These are phyloP conservation scores for Hygrophorus pudorinus DNA, from an alignment of 768 basidiomycete species.

Conservation along the genomic window DNA sequence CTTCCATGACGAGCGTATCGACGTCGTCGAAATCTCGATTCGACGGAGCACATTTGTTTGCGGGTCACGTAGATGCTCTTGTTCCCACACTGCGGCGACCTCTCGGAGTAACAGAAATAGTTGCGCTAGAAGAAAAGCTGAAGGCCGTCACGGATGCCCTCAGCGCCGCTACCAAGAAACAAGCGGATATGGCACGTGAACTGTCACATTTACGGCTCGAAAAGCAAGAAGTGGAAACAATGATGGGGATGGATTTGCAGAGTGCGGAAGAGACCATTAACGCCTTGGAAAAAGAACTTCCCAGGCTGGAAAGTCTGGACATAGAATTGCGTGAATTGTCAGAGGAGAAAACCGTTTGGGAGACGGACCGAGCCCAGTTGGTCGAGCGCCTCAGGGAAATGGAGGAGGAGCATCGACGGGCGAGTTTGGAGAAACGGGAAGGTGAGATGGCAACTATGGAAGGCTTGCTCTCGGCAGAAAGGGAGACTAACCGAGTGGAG, in stretches of 20 bases:
- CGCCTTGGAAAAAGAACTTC: constrained; percentile 45
- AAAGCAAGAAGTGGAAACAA: constrained; percentile 59
- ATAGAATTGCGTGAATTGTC: constrained; percentile 35
- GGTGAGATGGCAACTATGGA: constrained; percentile 33
- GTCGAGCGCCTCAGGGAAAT: constrained; percentile 27
- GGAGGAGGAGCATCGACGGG: constrained; percentile 29
- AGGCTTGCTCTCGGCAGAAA: constrained; percentile 25
- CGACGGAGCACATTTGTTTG: constrained; percentile 78
- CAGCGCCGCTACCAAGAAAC: constrained; percentile 47
- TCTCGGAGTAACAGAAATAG: constrained; percentile 36
- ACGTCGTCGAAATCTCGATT: constrained; percentile 47
- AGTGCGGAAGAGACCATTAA: constrained; percentile 55
- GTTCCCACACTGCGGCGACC: constrained; percentile 39
- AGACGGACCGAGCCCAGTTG: constrained; percentile 33
- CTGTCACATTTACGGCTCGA: constrained; percentile 52
- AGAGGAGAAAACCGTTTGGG: constrained; percentile 42
- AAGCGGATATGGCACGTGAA: constrained; percentile 52
- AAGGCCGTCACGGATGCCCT: constrained; percentile 50
- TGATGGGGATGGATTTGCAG: constrained; percentile 55
- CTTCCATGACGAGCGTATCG: constrained; percentile 31
- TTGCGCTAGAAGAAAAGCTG: constrained; percentile 54
- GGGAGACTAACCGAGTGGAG: constrained; percentile 23
- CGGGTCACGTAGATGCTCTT: constrained; percentile 65
- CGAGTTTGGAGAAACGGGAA: constrained; percentile 31
- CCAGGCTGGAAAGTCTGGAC: constrained; percentile 39